These are phyloP conservation scores for Heritiera fomes DNA, from an alignment of 345 rosid genomes.

Conservation along the genomic window DNA sequence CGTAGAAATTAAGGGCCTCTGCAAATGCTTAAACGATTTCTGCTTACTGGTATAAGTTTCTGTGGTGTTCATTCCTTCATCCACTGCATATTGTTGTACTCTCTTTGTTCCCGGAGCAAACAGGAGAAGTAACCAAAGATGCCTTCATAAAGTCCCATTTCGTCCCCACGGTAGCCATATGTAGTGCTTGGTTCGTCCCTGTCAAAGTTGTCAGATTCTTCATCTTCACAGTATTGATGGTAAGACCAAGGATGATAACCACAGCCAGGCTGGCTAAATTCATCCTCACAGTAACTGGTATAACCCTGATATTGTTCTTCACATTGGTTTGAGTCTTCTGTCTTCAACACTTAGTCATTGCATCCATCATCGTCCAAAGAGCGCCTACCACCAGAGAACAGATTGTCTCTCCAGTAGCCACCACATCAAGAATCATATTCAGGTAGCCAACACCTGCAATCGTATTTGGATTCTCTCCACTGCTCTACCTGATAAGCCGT, in stretches of 20 bases:
- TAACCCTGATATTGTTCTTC: background rate
- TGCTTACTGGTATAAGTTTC: background rate
- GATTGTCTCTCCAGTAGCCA: background rate
- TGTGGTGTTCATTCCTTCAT: background rate
- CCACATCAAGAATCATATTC: constrained; percentile 12
- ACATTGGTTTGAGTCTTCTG: background rate
- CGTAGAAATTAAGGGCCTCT: background rate
- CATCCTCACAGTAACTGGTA: background rate
- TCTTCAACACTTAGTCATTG: background rate
- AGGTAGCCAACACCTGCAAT: background rate
- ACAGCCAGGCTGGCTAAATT: background rate
- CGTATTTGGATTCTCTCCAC: background rate
- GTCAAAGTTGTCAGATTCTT: background rate
- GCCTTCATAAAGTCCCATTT: background rate
- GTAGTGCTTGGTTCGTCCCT: background rate
- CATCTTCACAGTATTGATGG: constrained; percentile 3
- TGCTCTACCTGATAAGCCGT: background rate
- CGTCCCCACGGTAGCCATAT: background rate
- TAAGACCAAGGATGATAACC: background rate
- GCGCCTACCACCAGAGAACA: background rate
- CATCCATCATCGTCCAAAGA: background rate
- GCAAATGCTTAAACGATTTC: background rate
- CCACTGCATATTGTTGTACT: background rate
- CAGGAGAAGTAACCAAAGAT: constrained; percentile 21
- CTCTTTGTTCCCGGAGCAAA: background rate